A percentile compares a stretch with the other conserved stretches of the same genome.
Evolutionary conservation across 2,329 filamentous ascomycete species (phyloP).

Genomic region (Scolecobasidium constrictum): DNA sequence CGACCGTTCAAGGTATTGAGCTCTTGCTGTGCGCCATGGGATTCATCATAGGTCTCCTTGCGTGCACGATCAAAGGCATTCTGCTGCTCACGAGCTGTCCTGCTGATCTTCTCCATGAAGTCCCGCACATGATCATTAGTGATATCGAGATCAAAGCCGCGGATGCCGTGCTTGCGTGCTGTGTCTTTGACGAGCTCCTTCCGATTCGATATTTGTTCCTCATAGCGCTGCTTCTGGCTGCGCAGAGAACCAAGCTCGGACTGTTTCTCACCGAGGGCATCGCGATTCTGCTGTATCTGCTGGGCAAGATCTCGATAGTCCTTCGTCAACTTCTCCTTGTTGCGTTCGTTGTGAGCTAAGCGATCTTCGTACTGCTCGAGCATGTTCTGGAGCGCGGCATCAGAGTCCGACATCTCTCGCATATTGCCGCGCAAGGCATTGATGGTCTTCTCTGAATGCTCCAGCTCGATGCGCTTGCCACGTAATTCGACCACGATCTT

Average conservation of each 20-base stretch:
- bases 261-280: conserved; percentile 33
- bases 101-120: conserved; percentile 70
- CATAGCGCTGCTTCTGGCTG: conserved; percentile 78
- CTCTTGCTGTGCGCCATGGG: conserved; percentile 58
- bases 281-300: conserved; percentile 36
- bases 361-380: conserved; percentile 69
- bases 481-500: conserved; percentile 64
- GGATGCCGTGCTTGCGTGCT: conserved; percentile 65
- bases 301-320: conserved; percentile 55
- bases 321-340: conserved; percentile 51
- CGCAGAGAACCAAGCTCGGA: conserved; percentile 65
- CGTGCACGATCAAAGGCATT: conserved; percentile 64
- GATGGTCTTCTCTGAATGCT: conserved; percentile 59
- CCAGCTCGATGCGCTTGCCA: conserved; percentile 64
- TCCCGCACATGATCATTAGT: conserved; percentile 61
- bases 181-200: conserved; percentile 67
- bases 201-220: conserved; percentile 64
- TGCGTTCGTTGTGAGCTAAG: conserved; percentile 52
- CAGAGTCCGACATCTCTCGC: conserved; percentile 66
- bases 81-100: conserved; percentile 66
- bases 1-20: conserved; percentile 66
- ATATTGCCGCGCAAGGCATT: conserved; percentile 61
- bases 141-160: conserved; percentile 67
- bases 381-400: conserved; percentile 61
- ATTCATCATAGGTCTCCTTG: conserved; percentile 61